phyloP scores from a whole-genome alignment of 495 filamentous ascomycete species.

The Penicillium roqueforti region DNA sequence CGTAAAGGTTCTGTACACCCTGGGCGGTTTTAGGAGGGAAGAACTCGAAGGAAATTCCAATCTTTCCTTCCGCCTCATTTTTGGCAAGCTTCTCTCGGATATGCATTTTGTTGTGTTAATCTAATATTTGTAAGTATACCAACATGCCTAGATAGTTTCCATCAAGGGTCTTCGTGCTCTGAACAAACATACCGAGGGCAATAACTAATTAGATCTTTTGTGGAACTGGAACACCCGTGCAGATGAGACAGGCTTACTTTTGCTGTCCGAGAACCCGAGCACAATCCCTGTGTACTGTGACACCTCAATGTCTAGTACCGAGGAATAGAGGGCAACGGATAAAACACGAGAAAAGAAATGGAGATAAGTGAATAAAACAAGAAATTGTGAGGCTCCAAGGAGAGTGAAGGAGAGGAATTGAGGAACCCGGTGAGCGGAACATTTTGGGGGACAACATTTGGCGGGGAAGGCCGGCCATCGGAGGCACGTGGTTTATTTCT shows the following conservation, averaged over 20 bases:
- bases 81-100: conserved; percentile 89
- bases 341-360: conserved; percentile 1
- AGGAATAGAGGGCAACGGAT: not conserved
- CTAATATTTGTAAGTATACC: conserved; percentile 15
- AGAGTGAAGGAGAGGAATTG: conserved; percentile 11
- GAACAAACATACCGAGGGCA: conserved; percentile 1
- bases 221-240: conserved; percentile 7
- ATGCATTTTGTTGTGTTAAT: conserved; percentile 56
- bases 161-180: not conserved
- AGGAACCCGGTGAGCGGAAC: conserved; percentile 11
- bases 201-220: conserved; percentile 4
- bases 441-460: conserved; percentile 14
- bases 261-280: not conserved
- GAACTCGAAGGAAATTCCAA: conserved; percentile 98
- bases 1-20: conserved; percentile 99
- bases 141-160: not conserved
- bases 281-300: conserved; percentile 11
- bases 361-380: conserved; percentile 9
- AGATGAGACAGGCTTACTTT: conserved; percentile 6
- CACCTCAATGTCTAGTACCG: not conserved
- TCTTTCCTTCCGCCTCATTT: conserved; percentile 65
- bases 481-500: conserved; percentile 28
- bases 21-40: conserved; percentile 98
- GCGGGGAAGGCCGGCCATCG: conserved; percentile 28
- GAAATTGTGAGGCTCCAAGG: conserved; percentile 10